Evolutionary conservation across 345 rosid genomes (phyloP), one percentile per base, ranked within the genome.

Genomic region (Camelina laxa): DNA sequence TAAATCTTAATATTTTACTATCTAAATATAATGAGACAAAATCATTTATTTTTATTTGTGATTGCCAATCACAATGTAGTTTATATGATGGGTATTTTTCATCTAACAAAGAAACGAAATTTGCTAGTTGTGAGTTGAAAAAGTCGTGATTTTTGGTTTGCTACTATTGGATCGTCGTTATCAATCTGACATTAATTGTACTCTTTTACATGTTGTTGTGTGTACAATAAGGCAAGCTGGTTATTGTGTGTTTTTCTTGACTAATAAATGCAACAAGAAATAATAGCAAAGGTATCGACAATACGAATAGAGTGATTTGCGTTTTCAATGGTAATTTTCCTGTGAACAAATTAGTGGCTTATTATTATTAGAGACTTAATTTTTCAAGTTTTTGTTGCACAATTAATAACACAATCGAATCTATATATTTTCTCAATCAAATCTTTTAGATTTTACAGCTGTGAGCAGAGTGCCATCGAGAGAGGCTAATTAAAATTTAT

Each of bases 71-170:
- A 69, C 30, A 69, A 12, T 69, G 35, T 31, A 15, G 54, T 69
- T 69, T 56, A 56, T 7, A 17, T 70, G 75, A 70, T 47, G 0
- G 75, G 48, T 70, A 48, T 49, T 20, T 70, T 59, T 33, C 48
- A 59, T 47, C 67, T 59, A 60, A 70, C 47, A 41, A n/a, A 59
- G 59, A 70, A 48, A 47, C 22, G 1, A 48, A 19, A 9, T 15
- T 33, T 33, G 36, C 75, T 9, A 70, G 3, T 47, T 33, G 36
- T 60, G 75, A 47, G 27, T 45, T 60, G 31, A n/a, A 45, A 58
- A 31, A 19, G 2, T 70, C 64, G 22, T 35, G n/a, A 45, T 31
- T 58, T 67, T 59, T 15, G 17, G 8, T 56, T 17, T 19, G 4
- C 14, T 58, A 27, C 14, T 58, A 27, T 22, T 20, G 16, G 56